A percentile compares a stretch with the other conserved stretches of the same genome.
phyloP scores from a whole-genome alignment of 2,329 filamentous ascomycete species.

The Xylariaceae sp. region DNA sequence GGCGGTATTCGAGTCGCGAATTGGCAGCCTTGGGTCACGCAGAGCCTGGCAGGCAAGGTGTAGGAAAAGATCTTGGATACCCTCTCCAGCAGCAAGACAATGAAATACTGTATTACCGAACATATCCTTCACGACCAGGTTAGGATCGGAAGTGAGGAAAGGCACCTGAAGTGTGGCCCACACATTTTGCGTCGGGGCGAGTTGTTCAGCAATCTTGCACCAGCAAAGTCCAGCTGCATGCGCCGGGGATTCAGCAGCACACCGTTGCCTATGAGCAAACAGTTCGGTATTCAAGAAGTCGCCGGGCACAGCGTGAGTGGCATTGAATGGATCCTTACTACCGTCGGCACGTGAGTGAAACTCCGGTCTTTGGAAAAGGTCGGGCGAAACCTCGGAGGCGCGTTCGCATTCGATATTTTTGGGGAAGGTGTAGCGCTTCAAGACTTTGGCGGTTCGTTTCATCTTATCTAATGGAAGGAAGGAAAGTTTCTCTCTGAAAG shows the following conservation, averaged over 20 bases:
- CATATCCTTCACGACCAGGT: slow-evolving; percentile 50
- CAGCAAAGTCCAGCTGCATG: slow-evolving; percentile 40
- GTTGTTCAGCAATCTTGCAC: slow-evolving; percentile 42
- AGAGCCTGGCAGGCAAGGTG: slow-evolving; percentile 30
- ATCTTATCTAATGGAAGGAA: slow-evolving; percentile 29
- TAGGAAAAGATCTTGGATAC: slow-evolving; percentile 31
- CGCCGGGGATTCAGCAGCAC: slow-evolving; percentile 38
- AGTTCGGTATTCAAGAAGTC: slow-evolving; percentile 53
- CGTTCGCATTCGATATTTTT: slow-evolving; percentile 33
- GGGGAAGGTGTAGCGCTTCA: slow-evolving; percentile 43
- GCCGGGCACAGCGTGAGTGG: slow-evolving; percentile 52
- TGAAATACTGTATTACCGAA: slow-evolving; percentile 64
- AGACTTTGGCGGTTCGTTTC: slow-evolving; percentile 33
- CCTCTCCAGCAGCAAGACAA: slow-evolving; percentile 31
- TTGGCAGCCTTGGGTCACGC: slow-evolving; percentile 31
- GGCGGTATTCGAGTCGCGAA: slow-evolving; percentile 40
- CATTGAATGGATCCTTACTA: slow-evolving; percentile 38
- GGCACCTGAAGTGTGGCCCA: slow-evolving; percentile 39
- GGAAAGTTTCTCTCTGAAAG: slow-evolving; percentile 34
- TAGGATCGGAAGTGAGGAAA: slow-evolving; percentile 35
- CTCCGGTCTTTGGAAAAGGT: slow-evolving; percentile 4
- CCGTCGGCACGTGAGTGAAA: neutral
- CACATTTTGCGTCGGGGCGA: slow-evolving; percentile 15
- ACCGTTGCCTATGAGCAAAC: slow-evolving; percentile 10
- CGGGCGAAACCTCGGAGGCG: slow-evolving; percentile 15